Evolutionary conservation across 306 rosid species (phyloP), one percentile per base, ranked within the genome.

Genomic region (Lablab purpureus): DNA sequence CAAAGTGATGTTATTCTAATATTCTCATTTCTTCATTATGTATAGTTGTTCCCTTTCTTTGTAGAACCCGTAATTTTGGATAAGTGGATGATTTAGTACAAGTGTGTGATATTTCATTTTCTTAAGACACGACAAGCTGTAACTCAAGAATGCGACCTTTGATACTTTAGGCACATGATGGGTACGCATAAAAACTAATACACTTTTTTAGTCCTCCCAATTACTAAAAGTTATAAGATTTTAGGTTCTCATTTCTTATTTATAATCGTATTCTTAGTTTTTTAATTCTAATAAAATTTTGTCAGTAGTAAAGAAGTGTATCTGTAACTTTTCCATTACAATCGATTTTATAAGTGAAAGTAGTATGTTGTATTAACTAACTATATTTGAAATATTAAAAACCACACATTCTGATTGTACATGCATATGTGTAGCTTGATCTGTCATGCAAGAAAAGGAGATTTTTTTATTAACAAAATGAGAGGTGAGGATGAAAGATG

Each of bases 101-200:
- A 27, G 37, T 9, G 32, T 32, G 60, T 55, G 13, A 52, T 51
- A 60, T 60, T 77, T 85, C 84, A 62, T 74, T 78, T 74, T 69
- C 84, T 45, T 54, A 22, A 15, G 68, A 77, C 6, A n/a, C 73
- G 30, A 34, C 36, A 49, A 55, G 23, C 12, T 43, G 45, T 51
- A 36, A 68, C 83, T 60, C 74, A 27, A 63, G 84, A 81, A 56
- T 65, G 43, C 3, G 76, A 79, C 67, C 1, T 69, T 59, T 55
- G 80, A 71, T 28, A 71, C 68, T 45, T 34, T 19, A 67, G 28
- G 21, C 77, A 56, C 59, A 25, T 43, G 28, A 74, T 74, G 36
- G 21, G 6, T 58, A 12, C 65, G 55, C 40, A 51, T n/a, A 50
- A 50, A n/a, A 2, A 50, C 4, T n/a, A n/a, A 43, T 10, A 10